Evolutionary conservation across 2,329 filamentous ascomycete genomes (phyloP), one percentile per base, ranked within the genome.

Genomic region (Xylaria sp.): DNA sequence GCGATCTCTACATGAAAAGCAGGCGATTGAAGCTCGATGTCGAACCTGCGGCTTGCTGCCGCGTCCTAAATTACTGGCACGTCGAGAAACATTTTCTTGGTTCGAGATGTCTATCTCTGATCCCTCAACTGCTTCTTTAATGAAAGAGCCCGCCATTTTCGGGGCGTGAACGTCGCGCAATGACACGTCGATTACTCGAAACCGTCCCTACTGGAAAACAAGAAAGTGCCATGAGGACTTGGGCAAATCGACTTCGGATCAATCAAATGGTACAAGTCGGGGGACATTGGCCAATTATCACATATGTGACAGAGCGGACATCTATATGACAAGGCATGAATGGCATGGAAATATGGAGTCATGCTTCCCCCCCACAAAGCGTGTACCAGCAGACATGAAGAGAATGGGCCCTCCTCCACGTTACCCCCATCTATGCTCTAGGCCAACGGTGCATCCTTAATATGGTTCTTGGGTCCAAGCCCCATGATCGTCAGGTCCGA

Each of bases 1-100:
- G 20, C 70, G 68, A 36, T 72, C 70, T 61, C 70, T 65, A 67
- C 70, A 72, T 20, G 70, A 72, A 48, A 64, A 68, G 50, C 70
- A 72, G 23, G 70, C 70, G 23, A 72, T 60, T 30, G 70, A 72
- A 41, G 70, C 70, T 23, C 70, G 68, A 43, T 69, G 70, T 45
- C 70, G 68, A 56, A 70, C 43, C 8, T 70, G 57, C 30, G 67
- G 68, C 55, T 70, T 68, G 48, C 59, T 72, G 48, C 60, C 58
- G 48, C 68, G 70, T 36, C 58, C 66, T 20, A 58, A 32, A 20
- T 66, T 39, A 30, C 50, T 56, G 5, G 63, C 45, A 32, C 63
- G 63, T 12, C 57, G 70, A 34, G 70, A 72, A 18, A 70, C 70
- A 43, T 72, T 72, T 12, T 69, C 68, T 46, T 72, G 70, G 48